Base-by-base conservation (phyloP, 2,329 filamentous ascomycete species). In the Cladosporium phlei region DNA sequence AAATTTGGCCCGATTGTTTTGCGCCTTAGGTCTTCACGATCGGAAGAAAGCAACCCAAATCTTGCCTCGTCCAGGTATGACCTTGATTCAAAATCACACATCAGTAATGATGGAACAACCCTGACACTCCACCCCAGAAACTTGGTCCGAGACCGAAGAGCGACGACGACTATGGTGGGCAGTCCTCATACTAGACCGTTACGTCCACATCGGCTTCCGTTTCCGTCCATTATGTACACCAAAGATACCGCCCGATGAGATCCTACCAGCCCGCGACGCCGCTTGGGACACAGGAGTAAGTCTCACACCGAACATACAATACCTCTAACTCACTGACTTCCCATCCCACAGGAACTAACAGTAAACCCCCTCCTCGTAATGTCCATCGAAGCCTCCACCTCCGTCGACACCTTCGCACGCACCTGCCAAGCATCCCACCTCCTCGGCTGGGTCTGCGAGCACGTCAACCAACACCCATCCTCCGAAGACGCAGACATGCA, bases 351-450 rank as follows among this genome's bases (percentile, higher is more conserved):
- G 42, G 42, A 54, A 35, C 34, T 52, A 12, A 39, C 52, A 8
- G 43, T 52, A 12, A 52, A 54, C 40, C 38, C 48, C 10, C 38
- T 55, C n/a, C 50, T 56, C 6, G 52, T 56, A 12, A 56, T 54
- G 54, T 50, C 43, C 33, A 51, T 54, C 34, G 52, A 52, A 47
- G 48, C 52, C 24, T 43, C 42, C 17, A 48, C 54, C 19, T 30
- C 46, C 24, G 52, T 56, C 20, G 48, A 48, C 14, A 50, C 54
- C 25, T 55, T 53, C 34, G 53, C 53, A 10, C 37, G 52, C 12
- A 51, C 53, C 12, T 54, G 54, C 39, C 54, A 55, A 45, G 54
- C 52, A 11, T 49, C 50, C 1, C 50, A 56, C 28, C 42, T 55
- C 11, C 47, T 56, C 5, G 52, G 52, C 37, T 48, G 46, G 32